Evolutionary conservation across 164 flowering plant species (phyloP), one percentile per base, ranked within the genome.

Genomic region (Berberis thunbergii): DNA sequence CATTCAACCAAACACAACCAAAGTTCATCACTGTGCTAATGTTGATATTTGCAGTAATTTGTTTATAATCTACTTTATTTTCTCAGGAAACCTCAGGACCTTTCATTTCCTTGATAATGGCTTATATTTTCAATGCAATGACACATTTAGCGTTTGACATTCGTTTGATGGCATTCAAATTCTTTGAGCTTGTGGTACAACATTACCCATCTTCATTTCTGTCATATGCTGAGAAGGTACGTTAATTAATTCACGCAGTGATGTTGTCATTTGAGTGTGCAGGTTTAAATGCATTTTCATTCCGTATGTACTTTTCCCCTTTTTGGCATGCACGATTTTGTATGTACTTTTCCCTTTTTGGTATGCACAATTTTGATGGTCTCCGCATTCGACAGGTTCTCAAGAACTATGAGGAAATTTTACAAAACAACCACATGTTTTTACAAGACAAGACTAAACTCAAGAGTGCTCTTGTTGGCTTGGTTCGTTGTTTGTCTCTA

Each of bases 91-190:
- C 72, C 67, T 83, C 80, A 69, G 88, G 80, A 57, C 82, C 86
- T 66, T 66, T 84, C 39, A 64, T 84, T 64, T 85, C 95, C 50
- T 70, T 84, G 66, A 73, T 85, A 77, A 84, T 86, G 97, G 79
- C 86, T 3, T 86, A 87, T 67, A 77, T 91, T 57, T 91, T 89
- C 62, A 82, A 78, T 70, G 97, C 96, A 54, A 91, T 88, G 97
- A 81, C 93, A 53, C 82, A 91, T 78, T 76, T 87, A 48, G 72
- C 87, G 42, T 52, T 84, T 71, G 97, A 89, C 56, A 78, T 87
- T 60, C 85, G 91, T 61, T 53, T 94, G 75, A 89, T 85, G 93
- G 93, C 98, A 64, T 91, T 88, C 81, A 86, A 80, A 67, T 87
- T 88, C 76, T 71, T 83, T 63, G 96, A 86, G 65, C 96, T 91